Evolutionary conservation across 495 filamentous ascomycete genomes (phyloP), one percentile per base, ranked within the genome.

Genomic region (Aspergillus coremiiformis): DNA sequence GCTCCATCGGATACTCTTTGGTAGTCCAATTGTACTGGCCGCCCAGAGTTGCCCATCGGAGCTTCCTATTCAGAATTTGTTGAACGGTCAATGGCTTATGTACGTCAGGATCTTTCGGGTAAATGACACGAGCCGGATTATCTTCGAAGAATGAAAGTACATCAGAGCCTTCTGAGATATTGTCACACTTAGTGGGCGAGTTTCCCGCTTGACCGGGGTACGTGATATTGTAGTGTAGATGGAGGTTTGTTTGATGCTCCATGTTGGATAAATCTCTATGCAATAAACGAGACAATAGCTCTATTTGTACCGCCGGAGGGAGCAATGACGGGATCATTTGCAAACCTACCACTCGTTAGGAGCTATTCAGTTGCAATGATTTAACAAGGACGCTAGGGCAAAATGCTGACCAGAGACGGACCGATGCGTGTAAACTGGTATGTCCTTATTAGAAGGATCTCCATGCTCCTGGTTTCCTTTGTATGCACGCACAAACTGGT

Each of bases 11-110:
- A 63, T 96, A 96, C 23, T 76, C 68, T 60, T 94, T 90, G 30
- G 78, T 74, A 2, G 89, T 91, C 92, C 92, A 96, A 67, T 97
- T 85, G 68, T 97, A 95, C 61, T 96, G 90, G 0, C 88, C 90
- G 23, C 92, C 93, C 10, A 97, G 76, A 5, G 92, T 96, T 12
- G 95, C 78, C 93, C 92, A 96, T 41, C 89, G 87, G 6, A 96
- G 79, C 52, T 87, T 91, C 54, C 84, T 84, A 29, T 83, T 74
- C 2, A 96, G 72, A 37, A 86, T 75, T 51, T 77, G 79, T 29
- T 78, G 72, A 43, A 88, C 71, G 12, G 79, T 72, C 6, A 96
- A 67, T 2, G 86, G 76, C 39, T 82, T 84, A 69, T 96, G 90
- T 4, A 84, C 63, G 1, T 57, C 46, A 0, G 84, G 72, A 62